phyloP scores from a whole-genome alignment of 2,329 filamentous ascomycete genomes.

The Sclerotiophoma versabilis region DNA sequence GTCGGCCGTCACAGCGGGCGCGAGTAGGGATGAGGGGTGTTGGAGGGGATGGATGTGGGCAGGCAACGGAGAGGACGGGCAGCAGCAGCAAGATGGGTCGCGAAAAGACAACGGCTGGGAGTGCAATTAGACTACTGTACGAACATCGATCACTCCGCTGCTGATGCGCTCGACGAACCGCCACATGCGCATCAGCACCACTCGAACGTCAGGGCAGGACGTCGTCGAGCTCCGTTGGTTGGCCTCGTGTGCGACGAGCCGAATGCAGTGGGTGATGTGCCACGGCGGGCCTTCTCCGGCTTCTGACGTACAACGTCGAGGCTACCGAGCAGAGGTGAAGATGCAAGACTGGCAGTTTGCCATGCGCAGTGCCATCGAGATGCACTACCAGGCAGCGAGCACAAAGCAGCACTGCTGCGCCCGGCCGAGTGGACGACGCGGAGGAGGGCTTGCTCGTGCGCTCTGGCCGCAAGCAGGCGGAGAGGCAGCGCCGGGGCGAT shows the following conservation, averaged over 20 bases:
- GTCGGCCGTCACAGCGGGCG: constrained; percentile 10
- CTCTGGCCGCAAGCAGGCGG: constrained; percentile 12
- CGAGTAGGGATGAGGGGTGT: background rate
- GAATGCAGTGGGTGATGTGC: constrained; percentile 12
- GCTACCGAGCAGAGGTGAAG: background rate
- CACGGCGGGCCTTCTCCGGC: constrained; percentile 16
- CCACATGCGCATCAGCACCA: background rate
- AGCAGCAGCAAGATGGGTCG: constrained; percentile 6
- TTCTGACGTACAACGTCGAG: constrained; percentile 12
- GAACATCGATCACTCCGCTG: background rate
- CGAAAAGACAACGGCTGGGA: constrained; percentile 5
- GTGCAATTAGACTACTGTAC: constrained; percentile 15
- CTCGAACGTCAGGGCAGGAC: background rate
- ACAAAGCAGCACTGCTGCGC: constrained; percentile 11
- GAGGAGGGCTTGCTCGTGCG: constrained; percentile 5
- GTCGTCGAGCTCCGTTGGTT: background rate
- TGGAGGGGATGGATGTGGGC: background rate
- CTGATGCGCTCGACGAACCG: constrained; percentile 10
- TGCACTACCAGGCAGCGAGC: background rate
- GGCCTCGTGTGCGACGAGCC: constrained; percentile 11
- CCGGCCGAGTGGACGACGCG: constrained; percentile 10
- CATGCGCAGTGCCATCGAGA: background rate
- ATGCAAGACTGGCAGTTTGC: constrained; percentile 1
- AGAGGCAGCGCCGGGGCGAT: constrained; percentile 8
- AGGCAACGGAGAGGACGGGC: background rate